Conservation (phyloP, 169 alveolate genomes). For the Eimeria necatrix region DNA sequence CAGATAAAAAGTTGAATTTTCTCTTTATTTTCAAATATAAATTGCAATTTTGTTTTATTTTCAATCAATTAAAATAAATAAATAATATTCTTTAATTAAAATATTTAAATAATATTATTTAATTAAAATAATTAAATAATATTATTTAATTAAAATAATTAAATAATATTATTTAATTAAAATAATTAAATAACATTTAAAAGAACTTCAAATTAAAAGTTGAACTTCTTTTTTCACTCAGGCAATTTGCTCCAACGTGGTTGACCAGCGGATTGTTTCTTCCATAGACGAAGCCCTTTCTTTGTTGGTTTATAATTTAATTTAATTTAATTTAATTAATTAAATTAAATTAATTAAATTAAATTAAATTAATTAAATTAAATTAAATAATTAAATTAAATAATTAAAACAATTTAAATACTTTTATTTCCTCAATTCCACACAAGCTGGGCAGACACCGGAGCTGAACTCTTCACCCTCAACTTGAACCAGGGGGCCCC, state of each 20-base stretch:
- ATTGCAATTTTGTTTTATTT: not conserved
- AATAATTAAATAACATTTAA: not conserved
- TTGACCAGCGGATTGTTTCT: slow-evolving; percentile 15
- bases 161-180: not conserved
- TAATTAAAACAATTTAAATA: not conserved
- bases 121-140: not conserved
- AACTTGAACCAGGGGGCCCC: slow-evolving; percentile 24
- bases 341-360: not conserved
- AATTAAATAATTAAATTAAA: not conserved
- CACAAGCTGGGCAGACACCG: not conserved
- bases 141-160: not conserved
- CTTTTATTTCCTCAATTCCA: slow-evolving; percentile 7
- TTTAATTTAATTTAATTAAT: not conserved
- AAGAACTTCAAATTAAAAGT: too few relatives aligned
- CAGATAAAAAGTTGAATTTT: not conserved
- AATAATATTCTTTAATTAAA: not conserved
- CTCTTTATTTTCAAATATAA: not conserved
- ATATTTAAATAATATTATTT: not conserved
- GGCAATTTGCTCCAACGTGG: slow-evolving; percentile 34
- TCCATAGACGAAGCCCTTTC: slow-evolving; percentile 21
- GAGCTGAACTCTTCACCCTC: slow-evolving; percentile 17
- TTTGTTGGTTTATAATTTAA: not conserved
- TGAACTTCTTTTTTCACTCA: not conserved
- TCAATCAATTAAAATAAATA: not conserved
- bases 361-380: not conserved